A percentile compares a stretch with the other conserved stretches of the same genome.
Evolutionary conservation across 208 protist species (phyloP).

Genomic region (Endotrypanum monterogeii): DNA sequence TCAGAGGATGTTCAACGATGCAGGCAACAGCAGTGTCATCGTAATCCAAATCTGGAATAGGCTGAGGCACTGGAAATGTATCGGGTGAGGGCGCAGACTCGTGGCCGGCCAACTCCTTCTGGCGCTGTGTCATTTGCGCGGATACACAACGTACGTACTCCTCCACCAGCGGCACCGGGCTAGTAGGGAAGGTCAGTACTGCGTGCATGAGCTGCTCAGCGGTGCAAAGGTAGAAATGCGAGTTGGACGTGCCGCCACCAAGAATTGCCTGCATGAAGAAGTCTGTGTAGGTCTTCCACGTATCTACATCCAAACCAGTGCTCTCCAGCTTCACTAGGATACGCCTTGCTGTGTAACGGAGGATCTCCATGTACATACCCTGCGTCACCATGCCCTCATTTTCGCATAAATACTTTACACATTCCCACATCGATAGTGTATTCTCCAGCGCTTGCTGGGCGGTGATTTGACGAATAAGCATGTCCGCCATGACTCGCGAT

Average conservation of each 20-base stretch:
- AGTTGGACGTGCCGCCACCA: conserved; percentile 42
- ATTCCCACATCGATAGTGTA: conserved; percentile 24
- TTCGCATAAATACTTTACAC: conserved; percentile 10
- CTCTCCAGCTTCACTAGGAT: conserved; percentile 52
- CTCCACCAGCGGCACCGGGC: conserved; percentile 37
- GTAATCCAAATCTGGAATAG: conserved; percentile 41
- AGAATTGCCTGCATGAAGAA: conserved; percentile 49
- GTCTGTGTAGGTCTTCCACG: conserved; percentile 50
- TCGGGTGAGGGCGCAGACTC: conserved; percentile 8
- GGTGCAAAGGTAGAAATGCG: conserved; percentile 29
- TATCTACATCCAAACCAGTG: conserved; percentile 35
- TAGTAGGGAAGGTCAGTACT: conserved; percentile 39
- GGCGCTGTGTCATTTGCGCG: conserved; percentile 39
- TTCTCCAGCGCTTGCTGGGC: conserved; percentile 16
- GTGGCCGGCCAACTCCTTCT: conserved; percentile 14
- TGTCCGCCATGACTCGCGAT: conserved; percentile 15
- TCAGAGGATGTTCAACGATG: conserved; percentile 29
- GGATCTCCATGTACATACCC: conserved; percentile 35
- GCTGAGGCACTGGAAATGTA: conserved; percentile 15
- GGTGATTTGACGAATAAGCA: conserved; percentile 31
- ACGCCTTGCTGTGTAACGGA: conserved; percentile 39
- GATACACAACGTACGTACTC: conserved; percentile 48
- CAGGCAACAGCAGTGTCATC: conserved; percentile 31
- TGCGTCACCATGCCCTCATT: conserved; percentile 10
- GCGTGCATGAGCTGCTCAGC: conserved; percentile 34